Conservation (phyloP, 768 basidiomycete genomes). For the Amylocystis lapponica region DNA sequence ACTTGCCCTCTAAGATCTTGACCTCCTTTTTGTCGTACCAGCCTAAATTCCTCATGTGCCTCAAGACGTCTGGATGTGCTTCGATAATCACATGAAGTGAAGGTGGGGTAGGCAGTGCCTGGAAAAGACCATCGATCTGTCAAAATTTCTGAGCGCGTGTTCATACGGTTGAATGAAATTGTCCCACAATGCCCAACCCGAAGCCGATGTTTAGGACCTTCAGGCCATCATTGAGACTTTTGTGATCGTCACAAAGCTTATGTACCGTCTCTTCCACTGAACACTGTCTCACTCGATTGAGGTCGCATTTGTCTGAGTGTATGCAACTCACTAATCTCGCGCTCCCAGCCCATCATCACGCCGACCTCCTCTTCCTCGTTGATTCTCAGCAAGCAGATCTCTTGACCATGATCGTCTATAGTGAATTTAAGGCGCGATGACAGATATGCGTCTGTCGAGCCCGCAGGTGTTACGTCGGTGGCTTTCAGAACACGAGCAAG, state of each 20-base stretch:
- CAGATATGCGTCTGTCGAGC: slow-evolving; percentile 66
- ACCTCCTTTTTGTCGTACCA: slow-evolving; percentile 80
- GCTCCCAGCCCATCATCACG: slow-evolving; percentile 99
- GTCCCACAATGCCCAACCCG: slow-evolving; percentile 82
- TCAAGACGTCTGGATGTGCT: slow-evolving; percentile 88
- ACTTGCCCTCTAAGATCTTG: slow-evolving; percentile 80
- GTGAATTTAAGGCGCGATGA: slow-evolving; percentile 62
- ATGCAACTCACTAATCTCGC: slow-evolving; percentile 55
- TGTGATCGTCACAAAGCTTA: slow-evolving; percentile 50
- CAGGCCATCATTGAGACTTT: slow-evolving; percentile 39
- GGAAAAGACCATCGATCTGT: slow-evolving; percentile 83
- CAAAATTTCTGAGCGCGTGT: neutral
- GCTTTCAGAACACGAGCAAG: slow-evolving; percentile 39
- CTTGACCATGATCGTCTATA: slow-evolving; percentile 68
- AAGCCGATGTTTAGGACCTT: slow-evolving; percentile 89
- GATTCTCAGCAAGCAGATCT: slow-evolving; percentile 67
- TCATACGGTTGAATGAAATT: neutral
- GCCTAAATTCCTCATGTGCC: slow-evolving; percentile 65
- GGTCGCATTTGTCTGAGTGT: neutral
- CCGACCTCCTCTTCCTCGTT: slow-evolving; percentile 74
- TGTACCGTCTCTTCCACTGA: slow-evolving; percentile 75
- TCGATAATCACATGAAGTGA: slow-evolving; percentile 85
- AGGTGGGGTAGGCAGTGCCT: slow-evolving; percentile 54
- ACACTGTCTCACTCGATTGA: slow-evolving; percentile 19
- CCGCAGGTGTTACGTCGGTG: slow-evolving; percentile 50